Evolutionary conservation across 768 basidiomycete species (phyloP).

Genomic region (Termitomyces sp.): DNA sequence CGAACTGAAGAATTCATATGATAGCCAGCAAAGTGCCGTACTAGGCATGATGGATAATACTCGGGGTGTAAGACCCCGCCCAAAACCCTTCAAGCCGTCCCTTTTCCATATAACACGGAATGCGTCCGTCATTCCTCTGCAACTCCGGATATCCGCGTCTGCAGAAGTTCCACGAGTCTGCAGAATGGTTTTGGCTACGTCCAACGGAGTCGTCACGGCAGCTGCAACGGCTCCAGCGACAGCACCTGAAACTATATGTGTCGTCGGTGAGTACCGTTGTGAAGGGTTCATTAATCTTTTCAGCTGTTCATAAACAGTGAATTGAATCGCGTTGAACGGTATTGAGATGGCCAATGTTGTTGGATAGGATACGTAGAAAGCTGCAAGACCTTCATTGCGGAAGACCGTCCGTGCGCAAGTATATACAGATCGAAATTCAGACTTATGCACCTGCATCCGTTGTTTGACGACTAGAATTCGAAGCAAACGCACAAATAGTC

Average conservation of each 20-base stretch:
- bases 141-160: slow-evolving; percentile 81
- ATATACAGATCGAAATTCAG: slow-evolving; percentile 82
- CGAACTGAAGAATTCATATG: slow-evolving; percentile 98
- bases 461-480: slow-evolving; percentile 86
- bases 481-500: background rate
- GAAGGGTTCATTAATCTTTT: slow-evolving; percentile 84
- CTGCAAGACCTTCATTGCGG: slow-evolving; percentile 76
- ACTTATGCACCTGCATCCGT: slow-evolving; percentile 97
- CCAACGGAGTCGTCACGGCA: slow-evolving; percentile 92
- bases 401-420: slow-evolving; percentile 87
- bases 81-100: slow-evolving; percentile 84
- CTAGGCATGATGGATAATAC: slow-evolving; percentile 95
- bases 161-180: slow-evolving; percentile 92
- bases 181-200: slow-evolving; percentile 95
- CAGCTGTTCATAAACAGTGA: slow-evolving; percentile 92
- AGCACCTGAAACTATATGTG: slow-evolving; percentile 91
- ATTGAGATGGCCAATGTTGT: slow-evolving; percentile 96
- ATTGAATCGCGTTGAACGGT: slow-evolving; percentile 98
- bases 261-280: slow-evolving; percentile 85
- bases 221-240: slow-evolving; percentile 92
- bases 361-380: slow-evolving; percentile 98
- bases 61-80: slow-evolving; percentile 84
- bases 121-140: slow-evolving; percentile 83
- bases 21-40: slow-evolving; percentile 96
- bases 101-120: slow-evolving; percentile 83